A percentile compares a stretch with the other conserved stretches of the same genome.
Evolutionary conservation across 768 basidiomycete species (phyloP).

Genomic region (Infundibulicybe gibba): DNA sequence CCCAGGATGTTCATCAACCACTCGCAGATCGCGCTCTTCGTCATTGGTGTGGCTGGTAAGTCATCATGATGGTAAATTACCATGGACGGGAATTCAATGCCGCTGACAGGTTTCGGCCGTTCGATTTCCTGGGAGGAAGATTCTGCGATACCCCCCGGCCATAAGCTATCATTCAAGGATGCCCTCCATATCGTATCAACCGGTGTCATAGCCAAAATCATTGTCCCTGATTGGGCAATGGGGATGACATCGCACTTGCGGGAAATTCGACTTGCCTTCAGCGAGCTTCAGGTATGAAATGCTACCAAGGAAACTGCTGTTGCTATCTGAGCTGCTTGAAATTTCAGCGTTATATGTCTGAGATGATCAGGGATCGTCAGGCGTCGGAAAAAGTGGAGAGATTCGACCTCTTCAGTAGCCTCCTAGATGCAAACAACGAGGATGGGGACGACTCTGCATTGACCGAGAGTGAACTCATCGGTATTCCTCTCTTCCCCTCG

Average conservation of each 20-base stretch:
- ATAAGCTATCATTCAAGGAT: conserved; percentile 45
- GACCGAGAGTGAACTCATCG: conserved; percentile 40
- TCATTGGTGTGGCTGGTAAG: conserved; percentile 51
- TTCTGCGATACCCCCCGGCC: conserved; percentile 31
- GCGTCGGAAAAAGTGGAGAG: conserved; percentile 31
- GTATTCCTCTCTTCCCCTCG: conserved; percentile 14
- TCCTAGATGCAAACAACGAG: conserved; percentile 46
- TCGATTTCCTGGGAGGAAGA: conserved; percentile 45
- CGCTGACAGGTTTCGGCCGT: conserved; percentile 43
- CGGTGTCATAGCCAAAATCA: conserved; percentile 30
- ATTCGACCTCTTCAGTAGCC: conserved; percentile 49
- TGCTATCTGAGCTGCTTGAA: not conserved
- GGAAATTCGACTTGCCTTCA: conserved; percentile 30
- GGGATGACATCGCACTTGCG: conserved; percentile 28
- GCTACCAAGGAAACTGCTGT: not conserved
- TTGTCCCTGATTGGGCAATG: conserved; percentile 36
- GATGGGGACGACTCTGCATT: conserved; percentile 29
- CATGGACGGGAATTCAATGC: not conserved
- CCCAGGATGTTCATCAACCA: conserved; percentile 7
- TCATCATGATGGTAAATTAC: not conserved
- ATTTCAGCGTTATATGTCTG: conserved; percentile 38
- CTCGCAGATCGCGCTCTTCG: conserved; percentile 48
- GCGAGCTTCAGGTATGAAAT: conserved; percentile 36
- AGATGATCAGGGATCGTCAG: conserved; percentile 49
- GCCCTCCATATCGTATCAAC: conserved; percentile 40